Evolutionary conservation across 73 alveolate species (phyloP).

Genomic region (Paramecium biaurelia): DNA sequence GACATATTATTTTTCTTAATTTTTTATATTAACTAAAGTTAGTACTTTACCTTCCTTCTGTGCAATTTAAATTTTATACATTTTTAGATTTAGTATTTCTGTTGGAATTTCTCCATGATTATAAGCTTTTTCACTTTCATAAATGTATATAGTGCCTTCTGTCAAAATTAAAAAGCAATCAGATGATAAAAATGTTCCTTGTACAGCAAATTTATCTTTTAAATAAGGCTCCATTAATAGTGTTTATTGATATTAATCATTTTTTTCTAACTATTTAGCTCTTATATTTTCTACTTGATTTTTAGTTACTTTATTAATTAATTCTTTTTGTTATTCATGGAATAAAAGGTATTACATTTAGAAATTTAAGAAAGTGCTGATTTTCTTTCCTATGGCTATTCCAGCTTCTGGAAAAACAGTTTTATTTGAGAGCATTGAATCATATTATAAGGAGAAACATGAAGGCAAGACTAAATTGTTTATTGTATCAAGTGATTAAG

Average conservation of each 20-base stretch:
- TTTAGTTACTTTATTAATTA: background rate
- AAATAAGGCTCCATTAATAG: background rate
- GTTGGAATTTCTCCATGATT: background rate
- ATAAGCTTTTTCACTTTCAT: background rate
- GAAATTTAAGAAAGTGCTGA: background rate
- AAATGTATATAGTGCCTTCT: constrained; percentile 16
- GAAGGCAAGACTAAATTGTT: background rate
- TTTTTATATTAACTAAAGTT: background rate
- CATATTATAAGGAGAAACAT: background rate
- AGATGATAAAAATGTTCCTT: background rate
- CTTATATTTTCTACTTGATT: background rate
- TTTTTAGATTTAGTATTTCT: background rate
- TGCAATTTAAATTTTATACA: background rate
- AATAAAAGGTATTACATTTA: background rate
- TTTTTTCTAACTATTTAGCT: background rate
- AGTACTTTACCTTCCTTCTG: background rate
- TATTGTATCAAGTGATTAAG: background rate
- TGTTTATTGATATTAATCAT: background rate
- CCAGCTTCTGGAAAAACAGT: constrained; percentile 49
- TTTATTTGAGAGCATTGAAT: background rate
- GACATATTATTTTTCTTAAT: background rate
- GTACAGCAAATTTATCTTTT: background rate
- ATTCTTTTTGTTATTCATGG: background rate
- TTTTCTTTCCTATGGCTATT: constrained; percentile 46
- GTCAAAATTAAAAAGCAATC: background rate